Percentiles rank a stretch among this genome's conserved stretches.
phyloP scores from a whole-genome alignment of 2,329 filamentous ascomycete species.

The Tricladium varicosporioides region DNA sequence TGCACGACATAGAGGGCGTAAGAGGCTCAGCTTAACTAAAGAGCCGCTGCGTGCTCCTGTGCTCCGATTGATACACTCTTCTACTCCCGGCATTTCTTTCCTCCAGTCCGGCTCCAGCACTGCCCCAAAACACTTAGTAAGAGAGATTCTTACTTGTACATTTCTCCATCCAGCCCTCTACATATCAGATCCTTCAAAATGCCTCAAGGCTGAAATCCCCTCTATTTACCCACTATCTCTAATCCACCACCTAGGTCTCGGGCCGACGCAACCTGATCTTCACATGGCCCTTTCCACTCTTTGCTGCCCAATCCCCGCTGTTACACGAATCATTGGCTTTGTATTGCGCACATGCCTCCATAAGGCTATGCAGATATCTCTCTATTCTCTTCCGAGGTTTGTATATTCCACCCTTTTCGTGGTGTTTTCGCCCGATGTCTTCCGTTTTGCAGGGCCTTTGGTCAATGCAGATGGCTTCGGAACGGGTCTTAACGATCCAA shows the following conservation, averaged over 20 bases:
- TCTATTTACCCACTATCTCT: conserved; percentile 1
- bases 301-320: conserved; percentile 1
- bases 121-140: background rate
- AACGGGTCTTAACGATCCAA: background rate
- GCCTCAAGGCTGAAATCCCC: conserved; percentile 6
- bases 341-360: background rate
- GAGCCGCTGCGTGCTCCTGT: too few species aligned
- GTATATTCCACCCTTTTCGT: background rate
- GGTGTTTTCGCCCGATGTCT: background rate
- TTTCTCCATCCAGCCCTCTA: background rate
- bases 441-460: background rate
- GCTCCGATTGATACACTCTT: too few species aligned
- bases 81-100: background rate
- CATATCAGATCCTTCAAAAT: background rate
- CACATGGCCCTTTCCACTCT: conserved; percentile 1
- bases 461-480: background rate
- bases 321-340: background rate
- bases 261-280: conserved; percentile 8
- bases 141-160: background rate
- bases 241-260: background rate
- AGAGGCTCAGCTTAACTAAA: too few species aligned
- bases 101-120: background rate
- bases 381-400: background rate
- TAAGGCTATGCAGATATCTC: background rate
- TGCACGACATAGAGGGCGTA: too few species aligned